Percentiles rank a stretch among this genome's conserved stretches.
Evolutionary conservation across 805 yeast genomes (phyloP).

Genomic region (Candida ficus): DNA sequence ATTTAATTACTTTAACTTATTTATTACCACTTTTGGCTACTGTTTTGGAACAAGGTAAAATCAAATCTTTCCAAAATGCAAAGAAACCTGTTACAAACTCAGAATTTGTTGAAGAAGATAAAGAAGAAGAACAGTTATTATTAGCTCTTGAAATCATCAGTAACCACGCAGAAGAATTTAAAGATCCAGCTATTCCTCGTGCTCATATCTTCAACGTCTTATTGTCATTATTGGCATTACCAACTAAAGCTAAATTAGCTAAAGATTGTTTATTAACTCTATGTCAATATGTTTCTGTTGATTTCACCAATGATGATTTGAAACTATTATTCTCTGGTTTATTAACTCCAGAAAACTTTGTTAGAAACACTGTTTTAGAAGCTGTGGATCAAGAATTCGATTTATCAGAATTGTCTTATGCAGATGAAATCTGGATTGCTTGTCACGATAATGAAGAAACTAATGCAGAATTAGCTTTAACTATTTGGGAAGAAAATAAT

Average conservation of each 20-base stretch:
- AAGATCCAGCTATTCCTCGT: slow-evolving; percentile 65
- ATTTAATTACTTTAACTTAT: slow-evolving; percentile 63
- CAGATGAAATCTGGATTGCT: slow-evolving; percentile 73
- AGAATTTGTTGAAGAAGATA: slow-evolving; percentile 76
- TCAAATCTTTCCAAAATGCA: slow-evolving; percentile 46
- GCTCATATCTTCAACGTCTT: slow-evolving; percentile 55
- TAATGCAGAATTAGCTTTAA: slow-evolving; percentile 60
- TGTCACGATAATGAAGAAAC: slow-evolving; percentile 65
- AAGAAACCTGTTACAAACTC: slow-evolving; percentile 48
- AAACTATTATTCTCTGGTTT: slow-evolving; percentile 49
- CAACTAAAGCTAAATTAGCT: slow-evolving; percentile 74
- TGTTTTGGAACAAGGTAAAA: slow-evolving; percentile 63
- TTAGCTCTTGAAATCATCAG: slow-evolving; percentile 72
- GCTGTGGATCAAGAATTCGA: slow-evolving; percentile 79
- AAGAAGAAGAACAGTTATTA: slow-evolving; percentile 82
- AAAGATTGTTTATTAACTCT: slow-evolving; percentile 79
- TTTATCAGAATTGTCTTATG: slow-evolving; percentile 38
- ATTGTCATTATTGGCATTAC: slow-evolving; percentile 61
- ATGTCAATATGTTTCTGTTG: slow-evolving; percentile 69
- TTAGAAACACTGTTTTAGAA: slow-evolving; percentile 76
- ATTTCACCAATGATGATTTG: slow-evolving; percentile 53
- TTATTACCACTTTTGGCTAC: slow-evolving; percentile 67
- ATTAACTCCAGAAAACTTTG: slow-evolving; percentile 61
- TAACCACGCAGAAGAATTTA: slow-evolving; percentile 63
- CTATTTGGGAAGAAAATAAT: slow-evolving; percentile 81